A percentile compares a stretch with the other conserved stretches of the same genome.
These are phyloP conservation scores for Nemania bipapillata DNA, from an alignment of 2,329 filamentous ascomycete species.

Conservation along the genomic window DNA sequence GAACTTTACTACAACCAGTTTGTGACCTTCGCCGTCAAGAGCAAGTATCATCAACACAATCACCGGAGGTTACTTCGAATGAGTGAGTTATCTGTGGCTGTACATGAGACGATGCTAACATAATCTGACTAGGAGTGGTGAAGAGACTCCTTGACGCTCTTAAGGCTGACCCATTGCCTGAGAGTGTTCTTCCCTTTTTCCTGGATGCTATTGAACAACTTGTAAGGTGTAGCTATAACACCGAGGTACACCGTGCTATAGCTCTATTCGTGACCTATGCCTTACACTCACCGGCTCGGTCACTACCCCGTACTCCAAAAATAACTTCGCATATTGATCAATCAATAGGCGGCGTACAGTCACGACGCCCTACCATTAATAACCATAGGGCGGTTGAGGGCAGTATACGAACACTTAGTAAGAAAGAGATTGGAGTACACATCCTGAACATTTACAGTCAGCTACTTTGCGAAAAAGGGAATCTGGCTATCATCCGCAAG, in stretches of 20 bases:
- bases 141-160: slow-evolving; percentile 90
- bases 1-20: slow-evolving; percentile 95
- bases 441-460: slow-evolving; percentile 81
- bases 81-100: slow-evolving; percentile 67
- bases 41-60: slow-evolving; percentile 93
- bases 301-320: slow-evolving; percentile 64
- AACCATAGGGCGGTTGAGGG: slow-evolving; percentile 49
- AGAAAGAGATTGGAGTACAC: slow-evolving; percentile 76
- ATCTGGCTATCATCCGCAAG: slow-evolving; percentile 76
- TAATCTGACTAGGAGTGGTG: slow-evolving; percentile 73
- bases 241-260: slow-evolving; percentile 85
- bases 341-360: slow-evolving; percentile 56
- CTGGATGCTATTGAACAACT: slow-evolving; percentile 81
- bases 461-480: slow-evolving; percentile 79
- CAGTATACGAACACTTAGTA: slow-evolving; percentile 61
- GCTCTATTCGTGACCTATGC: slow-evolving; percentile 94
- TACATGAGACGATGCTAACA: slow-evolving; percentile 37
- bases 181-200: slow-evolving; percentile 78
- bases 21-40: slow-evolving; percentile 84
- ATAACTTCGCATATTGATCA: slow-evolving; percentile 55
- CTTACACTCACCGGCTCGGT: slow-evolving; percentile 70
- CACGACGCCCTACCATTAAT: slow-evolving; percentile 56
- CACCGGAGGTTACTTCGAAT: slow-evolving; percentile 86
- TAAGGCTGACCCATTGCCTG: slow-evolving; percentile 81
- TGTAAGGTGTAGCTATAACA: slow-evolving; percentile 81